Conservation (phyloP, 2,329 filamentous ascomycete genomes). For the Alternaria burnsii region DNA sequence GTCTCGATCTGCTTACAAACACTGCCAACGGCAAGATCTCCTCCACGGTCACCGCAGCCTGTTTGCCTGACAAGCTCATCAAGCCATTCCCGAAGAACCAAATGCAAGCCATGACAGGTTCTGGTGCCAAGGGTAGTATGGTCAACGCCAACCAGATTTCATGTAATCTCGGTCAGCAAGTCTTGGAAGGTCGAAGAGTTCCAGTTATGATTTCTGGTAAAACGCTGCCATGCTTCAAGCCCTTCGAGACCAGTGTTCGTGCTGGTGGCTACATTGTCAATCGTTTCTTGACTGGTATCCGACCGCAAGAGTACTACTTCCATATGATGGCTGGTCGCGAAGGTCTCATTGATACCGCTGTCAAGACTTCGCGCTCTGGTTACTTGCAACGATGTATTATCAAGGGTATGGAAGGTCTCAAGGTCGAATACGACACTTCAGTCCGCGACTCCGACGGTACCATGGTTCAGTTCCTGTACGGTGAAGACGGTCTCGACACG, state of each 20-base stretch:
- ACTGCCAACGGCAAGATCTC: slow-evolving; percentile 74
- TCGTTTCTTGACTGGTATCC: slow-evolving; percentile 96
- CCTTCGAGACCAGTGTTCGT: slow-evolving; percentile 86
- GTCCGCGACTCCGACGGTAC: slow-evolving; percentile 94
- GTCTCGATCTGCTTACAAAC: slow-evolving; percentile 89
- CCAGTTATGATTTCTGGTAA: slow-evolving; percentile 98
- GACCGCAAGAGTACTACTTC: slow-evolving; percentile 98
- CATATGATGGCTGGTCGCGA: slow-evolving; percentile 99
- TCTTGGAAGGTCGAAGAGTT: slow-evolving; percentile 92
- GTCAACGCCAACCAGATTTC: slow-evolving; percentile 99
- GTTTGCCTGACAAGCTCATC: slow-evolving; percentile 81
- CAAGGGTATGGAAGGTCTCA: slow-evolving; percentile 97
- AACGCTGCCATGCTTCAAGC: slow-evolving; percentile 90
- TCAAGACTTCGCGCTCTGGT: slow-evolving; percentile 96
- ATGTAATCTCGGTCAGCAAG: slow-evolving; percentile 95
- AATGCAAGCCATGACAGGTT: slow-evolving; percentile 98
- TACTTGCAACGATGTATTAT: slow-evolving; percentile 97
- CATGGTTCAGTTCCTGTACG: slow-evolving; percentile 93
- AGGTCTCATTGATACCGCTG: slow-evolving; percentile 97
- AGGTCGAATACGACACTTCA: slow-evolving; percentile 90
- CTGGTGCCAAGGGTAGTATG: slow-evolving; percentile 89
- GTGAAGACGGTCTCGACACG: slow-evolving; percentile 93
- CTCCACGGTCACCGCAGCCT: slow-evolving; percentile 77
- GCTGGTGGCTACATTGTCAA: slow-evolving; percentile 94
- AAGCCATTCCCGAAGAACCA: slow-evolving; percentile 97